These are phyloP conservation scores for Cladosporium sp. DNA, from an alignment of 2,329 filamentous ascomycete genomes.

Conservation along the genomic window DNA sequence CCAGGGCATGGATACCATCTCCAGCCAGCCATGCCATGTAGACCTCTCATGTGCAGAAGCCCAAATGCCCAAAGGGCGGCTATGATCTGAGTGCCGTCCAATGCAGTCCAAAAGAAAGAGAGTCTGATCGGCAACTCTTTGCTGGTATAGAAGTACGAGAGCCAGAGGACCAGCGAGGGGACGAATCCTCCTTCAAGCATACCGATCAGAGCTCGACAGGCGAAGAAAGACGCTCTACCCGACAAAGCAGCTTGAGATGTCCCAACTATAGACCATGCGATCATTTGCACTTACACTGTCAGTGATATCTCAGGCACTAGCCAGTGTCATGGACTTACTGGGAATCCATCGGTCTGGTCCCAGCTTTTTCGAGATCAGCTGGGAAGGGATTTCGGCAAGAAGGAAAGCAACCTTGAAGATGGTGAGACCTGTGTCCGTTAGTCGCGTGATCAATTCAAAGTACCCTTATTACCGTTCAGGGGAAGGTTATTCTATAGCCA, in stretches of 20 bases:
- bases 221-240: conserved; percentile 24
- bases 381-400: conserved; percentile 44
- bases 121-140: conserved; percentile 37
- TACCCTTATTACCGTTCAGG: conserved; percentile 6
- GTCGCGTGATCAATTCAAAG: not conserved
- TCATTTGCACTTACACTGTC: conserved; percentile 22
- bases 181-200: conserved; percentile 21
- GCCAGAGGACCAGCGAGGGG: conserved; percentile 35
- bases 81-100: conserved; percentile 26
- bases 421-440: conserved; percentile 21
- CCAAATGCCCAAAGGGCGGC: conserved; percentile 26
- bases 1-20: conserved; percentile 19
- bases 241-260: conserved; percentile 32
- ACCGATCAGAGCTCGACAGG: conserved; percentile 20
- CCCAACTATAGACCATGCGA: conserved; percentile 31
- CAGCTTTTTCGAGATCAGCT: conserved; percentile 46
- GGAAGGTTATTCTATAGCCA: not conserved
- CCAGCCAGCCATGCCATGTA: conserved; percentile 22
- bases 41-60: conserved; percentile 25
- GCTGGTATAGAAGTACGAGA: conserved; percentile 38
- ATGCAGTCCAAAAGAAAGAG: conserved; percentile 37
- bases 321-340: conserved; percentile 9
- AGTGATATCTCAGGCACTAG: not conserved
- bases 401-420: conserved; percentile 41
- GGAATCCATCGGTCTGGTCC: conserved; percentile 42